Percentiles rank a stretch among this genome's conserved stretches.
These are phyloP conservation scores for Asclepias syriaca DNA, from an alignment of 257 asterid species.

Conservation along the genomic window DNA sequence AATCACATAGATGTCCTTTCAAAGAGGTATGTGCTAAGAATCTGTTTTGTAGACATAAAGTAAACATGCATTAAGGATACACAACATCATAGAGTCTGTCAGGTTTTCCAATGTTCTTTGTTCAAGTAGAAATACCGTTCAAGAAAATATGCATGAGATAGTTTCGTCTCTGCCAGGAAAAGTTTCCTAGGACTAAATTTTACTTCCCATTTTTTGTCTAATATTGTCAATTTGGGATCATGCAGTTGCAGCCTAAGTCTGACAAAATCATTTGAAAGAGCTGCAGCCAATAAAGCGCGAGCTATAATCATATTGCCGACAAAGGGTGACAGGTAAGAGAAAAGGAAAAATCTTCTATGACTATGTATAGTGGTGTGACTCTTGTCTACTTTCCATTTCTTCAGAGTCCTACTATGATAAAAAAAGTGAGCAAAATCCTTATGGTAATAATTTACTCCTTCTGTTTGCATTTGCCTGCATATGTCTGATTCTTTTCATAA, in stretches of 20 bases:
- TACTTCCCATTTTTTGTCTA: slow-evolving; percentile 15
- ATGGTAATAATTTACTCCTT: neutral
- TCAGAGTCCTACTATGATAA: neutral
- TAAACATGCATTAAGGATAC: neutral
- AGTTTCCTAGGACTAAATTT: slow-evolving; percentile 1
- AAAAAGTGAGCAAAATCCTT: neutral
- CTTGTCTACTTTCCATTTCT: neutral
- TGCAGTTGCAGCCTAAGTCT: slow-evolving; percentile 91
- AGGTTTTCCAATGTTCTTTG: neutral
- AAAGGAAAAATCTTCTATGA: slow-evolving; percentile 13
- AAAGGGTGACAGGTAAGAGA: slow-evolving; percentile 71
- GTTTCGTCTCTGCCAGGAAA: neutral
- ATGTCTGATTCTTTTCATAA: neutral
- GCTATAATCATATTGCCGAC: slow-evolving; percentile 88
- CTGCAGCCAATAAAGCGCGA: slow-evolving; percentile 94
- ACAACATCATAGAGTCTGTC: neutral
- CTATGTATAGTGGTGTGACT: neutral
- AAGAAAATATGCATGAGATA: neutral
- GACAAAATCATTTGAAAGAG: slow-evolving; percentile 91
- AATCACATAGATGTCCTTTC: slow-evolving; percentile 78
- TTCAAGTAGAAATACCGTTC: neutral
- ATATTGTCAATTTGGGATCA: slow-evolving; percentile 20
- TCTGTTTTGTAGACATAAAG: neutral
- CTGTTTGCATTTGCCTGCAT: neutral
- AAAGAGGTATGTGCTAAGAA: slow-evolving; percentile 51